Conservation (phyloP, 148 eudicot genomes). For the Polygonum aviculare region DNA sequence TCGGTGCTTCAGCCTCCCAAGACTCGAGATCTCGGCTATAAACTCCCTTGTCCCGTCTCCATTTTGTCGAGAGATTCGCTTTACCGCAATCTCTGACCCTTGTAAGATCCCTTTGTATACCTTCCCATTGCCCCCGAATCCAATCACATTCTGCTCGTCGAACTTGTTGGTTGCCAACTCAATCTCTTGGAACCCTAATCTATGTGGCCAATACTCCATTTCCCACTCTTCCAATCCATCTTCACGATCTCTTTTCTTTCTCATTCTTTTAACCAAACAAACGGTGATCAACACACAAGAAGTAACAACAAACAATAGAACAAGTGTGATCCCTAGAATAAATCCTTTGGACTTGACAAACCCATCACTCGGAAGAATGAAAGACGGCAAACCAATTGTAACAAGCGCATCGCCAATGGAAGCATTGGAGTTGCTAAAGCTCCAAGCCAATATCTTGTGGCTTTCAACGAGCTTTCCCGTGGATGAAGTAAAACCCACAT, state of each 20-base stretch:
- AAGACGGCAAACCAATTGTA: background rate
- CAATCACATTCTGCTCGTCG: constrained; percentile 48
- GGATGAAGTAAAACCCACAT: constrained; percentile 54
- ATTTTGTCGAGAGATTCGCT: constrained; percentile 31
- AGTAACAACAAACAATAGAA: background rate
- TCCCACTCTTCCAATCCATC: constrained; percentile 6
- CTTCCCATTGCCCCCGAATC: constrained; percentile 70
- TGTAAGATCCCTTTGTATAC: constrained; percentile 50
- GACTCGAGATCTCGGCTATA: constrained; percentile 61
- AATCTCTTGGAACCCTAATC: constrained; percentile 25
- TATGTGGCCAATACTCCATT: constrained; percentile 31
- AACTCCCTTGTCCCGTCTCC: constrained; percentile 30
- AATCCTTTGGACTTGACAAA: background rate
- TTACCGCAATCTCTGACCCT: constrained; percentile 43
- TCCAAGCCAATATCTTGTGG: constrained; percentile 57
- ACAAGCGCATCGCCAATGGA: background rate
- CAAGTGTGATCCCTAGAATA: background rate
- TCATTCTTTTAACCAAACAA: constrained; percentile 15
- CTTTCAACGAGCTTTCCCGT: constrained; percentile 43
- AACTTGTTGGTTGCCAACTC: constrained; percentile 47
- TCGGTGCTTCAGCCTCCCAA: constrained; percentile 62
- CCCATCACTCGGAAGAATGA: constrained; percentile 20
- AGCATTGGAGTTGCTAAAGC: constrained; percentile 24
- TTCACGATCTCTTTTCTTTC: constrained; percentile 12
- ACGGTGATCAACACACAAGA: constrained; percentile 12